Evolutionary conservation across 768 basidiomycete genomes (phyloP), one percentile per base, ranked within the genome.

Genomic region (Boletus patriciae): DNA sequence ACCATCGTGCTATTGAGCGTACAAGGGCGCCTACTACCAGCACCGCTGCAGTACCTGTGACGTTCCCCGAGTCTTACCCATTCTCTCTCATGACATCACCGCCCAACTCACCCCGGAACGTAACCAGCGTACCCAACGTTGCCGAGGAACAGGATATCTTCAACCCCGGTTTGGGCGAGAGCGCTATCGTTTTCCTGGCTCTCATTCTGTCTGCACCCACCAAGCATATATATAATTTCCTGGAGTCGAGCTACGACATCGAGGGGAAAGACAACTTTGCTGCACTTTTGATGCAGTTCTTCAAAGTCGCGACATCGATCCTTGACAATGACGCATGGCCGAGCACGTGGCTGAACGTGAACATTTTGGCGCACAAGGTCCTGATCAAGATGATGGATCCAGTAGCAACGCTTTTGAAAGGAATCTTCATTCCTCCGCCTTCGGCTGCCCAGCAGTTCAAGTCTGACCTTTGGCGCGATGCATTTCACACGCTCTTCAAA

Each of bases 51-150:
- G 69, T 81, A 3, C 94, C 94, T 0, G 85, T 91, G 43, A 88
- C 90, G 1, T 98, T 98, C 74, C 96, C 96, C 0, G 90, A 94
- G 61, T 88, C 94, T 0, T 94, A 98, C 70, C 96, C 96, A 0
- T 94, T 97, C 71, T 87, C 92, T 7, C 78, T 98, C 19, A 65
- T 92, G 25, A 78, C 88, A 0, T 78, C 84, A 33, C 72, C 87
- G 23, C 88, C 91, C 3, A 84, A 84, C 54, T 65, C 76, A 29
- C 76, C 77, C 38, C 74, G 77, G 16, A 77, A 74, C 48, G 73
- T 76, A 18, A 74, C 75, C 52, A 77, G 71, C 54, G 65, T 72
- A n/a, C 72, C 74, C 25, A 71, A 70, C 52, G 66, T 74, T 46
- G 73, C 72, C 53, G 82, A 85, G 51, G 76, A 76, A 27, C 80